Base-by-base conservation (phyloP, 257 asterid genomes). In the Solanum bukasovii region DNA sequence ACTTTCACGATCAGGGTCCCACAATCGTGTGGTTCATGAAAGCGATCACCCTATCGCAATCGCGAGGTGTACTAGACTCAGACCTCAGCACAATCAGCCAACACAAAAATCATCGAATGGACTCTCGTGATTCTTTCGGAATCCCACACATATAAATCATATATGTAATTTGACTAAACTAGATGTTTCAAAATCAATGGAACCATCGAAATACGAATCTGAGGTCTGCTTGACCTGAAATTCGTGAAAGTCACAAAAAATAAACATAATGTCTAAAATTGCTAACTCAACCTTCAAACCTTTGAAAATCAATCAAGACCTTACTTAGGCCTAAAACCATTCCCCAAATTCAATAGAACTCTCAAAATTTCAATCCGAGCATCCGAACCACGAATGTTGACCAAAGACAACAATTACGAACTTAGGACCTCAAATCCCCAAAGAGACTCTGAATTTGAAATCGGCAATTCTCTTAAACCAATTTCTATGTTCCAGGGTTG, bases 401-500 rank as follows among this genome's bases (percentile, higher is more conserved):
- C 4, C 63, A 52, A 52, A 52, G 63, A 14, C 63, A 44, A 52
- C 63, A 52, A 52, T 52, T 16, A 52, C 63, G 9, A 52, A 5
- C 23, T 14, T 52, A 16, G 21, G 63, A 52, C 4, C 63, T 49
- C 61, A 49, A 49, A 52, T 52, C 23, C 4, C 3, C 63, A 52
- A 52, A 52, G 0, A 1, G 63, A 52, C 63, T 52, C 21, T 0
- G 21, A 52, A 52, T 52, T 52, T 52, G 63, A 52, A 52, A 52
- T 1, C 23, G 1, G 0, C 63, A 52, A 52, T 16, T 52, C 63
- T 16, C 23, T 0, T 16, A 18, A 1, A 52, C 0, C 5, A 52
- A 2, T 52, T 49, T 52, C 1, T 23, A 52, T 0, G 7, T 52
- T 52, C 2, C 3, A 16, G 63, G 21, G 0, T 0, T 52, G 9